Evolutionary conservation across 139 green algal species (phyloP).

Genomic region (Chlamydomonas sp.): DNA sequence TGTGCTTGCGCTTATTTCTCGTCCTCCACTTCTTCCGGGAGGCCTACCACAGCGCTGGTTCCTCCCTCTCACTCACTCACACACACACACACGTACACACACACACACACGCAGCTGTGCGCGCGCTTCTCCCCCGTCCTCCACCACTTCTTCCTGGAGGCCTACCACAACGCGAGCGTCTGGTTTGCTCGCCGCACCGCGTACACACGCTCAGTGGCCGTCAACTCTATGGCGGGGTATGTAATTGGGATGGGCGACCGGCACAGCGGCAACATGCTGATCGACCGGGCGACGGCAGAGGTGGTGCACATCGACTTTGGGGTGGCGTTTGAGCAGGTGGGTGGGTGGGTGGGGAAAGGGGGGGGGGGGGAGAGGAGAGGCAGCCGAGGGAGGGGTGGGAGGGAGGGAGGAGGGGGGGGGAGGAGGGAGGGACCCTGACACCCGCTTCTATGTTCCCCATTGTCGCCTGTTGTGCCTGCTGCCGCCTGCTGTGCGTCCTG

Average conservation of each 20-base stretch:
- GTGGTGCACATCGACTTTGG: conserved; percentile 98
- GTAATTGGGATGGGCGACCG: conserved; percentile 90
- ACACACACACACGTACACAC: too few species aligned
- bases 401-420: too few species aligned
- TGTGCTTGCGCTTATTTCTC: too few species aligned
- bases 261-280: conserved; percentile 88
- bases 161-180: conserved; percentile 52
- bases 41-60: too few species aligned
- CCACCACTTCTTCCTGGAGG: conserved; percentile 93
- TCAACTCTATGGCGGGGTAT: conserved; percentile 69
- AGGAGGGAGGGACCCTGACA: background rate
- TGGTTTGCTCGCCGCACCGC: conserved; percentile 62
- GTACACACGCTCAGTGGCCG: conserved; percentile 78
- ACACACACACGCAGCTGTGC: too few species aligned
- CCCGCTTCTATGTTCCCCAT: background rate
- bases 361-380: background rate
- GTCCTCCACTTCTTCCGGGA: too few species aligned
- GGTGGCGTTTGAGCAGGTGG: conserved; percentile 93
- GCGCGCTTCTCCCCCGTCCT: conserved; percentile 67
- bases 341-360: background rate
- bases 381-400: too few species aligned
- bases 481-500: too few species aligned
- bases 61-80: too few species aligned
- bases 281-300: conserved; percentile 71
- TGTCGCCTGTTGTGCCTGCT: background rate